Base-by-base conservation (phyloP, 306 rosid genomes). In the Citrullus amarus region DNA sequence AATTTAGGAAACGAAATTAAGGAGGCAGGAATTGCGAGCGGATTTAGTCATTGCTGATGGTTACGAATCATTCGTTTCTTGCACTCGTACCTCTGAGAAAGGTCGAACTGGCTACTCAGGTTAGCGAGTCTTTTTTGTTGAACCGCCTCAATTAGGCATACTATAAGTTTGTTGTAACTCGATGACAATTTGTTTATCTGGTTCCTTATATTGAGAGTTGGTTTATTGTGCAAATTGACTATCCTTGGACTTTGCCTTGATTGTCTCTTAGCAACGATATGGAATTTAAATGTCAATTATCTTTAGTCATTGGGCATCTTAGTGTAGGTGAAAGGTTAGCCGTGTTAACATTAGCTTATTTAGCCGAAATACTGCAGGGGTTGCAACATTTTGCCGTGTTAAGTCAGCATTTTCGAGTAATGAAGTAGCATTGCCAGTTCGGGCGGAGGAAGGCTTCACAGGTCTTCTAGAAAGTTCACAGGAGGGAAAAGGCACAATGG, bases 71-170 rank as follows among this genome's bases (percentile, higher is more conserved):
- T 95, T 92, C 89, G 86, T 90, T 77, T 95, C 98, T 57, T 92
- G 96, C 86, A 88, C 97, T 9, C 89, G 91, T 58, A 83, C 97
- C 73, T 86, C 89, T 20, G 83, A 91, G 50, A 84, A 82, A 75
- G 97, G 97, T 34, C 96, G 97, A 72, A 80, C 91, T 15, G 97
- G 90, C 2, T 95, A 95, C 75, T 91, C 98, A 36, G 97, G 97
- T 95, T 44, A 63, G 70, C 39, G 76, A 90, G 72, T 38, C 71
- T 48, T 48, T 77, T 69, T 83, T 80, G 65, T 12, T 77, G 22
- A 75, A 84, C 32, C 73, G 80, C 56, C 38, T 69, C 55, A 69
- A 43, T 17, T 68, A 18, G 32, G 74, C 12, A 9, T 41, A 20
- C 16, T 38, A 38, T 38, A 18, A 18, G 18, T 41, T 67, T 18